Conservation (phyloP, 176 grass and related monocot species). For the barley (Hordeum vulgare) region DNA sequence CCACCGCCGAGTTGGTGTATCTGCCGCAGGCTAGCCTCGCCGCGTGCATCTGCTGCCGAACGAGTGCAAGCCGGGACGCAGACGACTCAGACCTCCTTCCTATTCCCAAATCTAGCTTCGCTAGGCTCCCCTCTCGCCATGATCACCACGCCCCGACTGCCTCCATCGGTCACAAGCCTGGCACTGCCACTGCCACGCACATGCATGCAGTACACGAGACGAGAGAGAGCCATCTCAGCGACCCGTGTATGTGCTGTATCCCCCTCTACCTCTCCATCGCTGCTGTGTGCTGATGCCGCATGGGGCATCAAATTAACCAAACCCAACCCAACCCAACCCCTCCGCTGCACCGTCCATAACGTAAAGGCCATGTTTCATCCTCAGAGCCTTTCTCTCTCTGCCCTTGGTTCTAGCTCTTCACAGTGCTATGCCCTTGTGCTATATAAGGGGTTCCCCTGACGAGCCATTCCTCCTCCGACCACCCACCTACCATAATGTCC, state of each 20-base stretch:
- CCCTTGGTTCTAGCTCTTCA: not conserved
- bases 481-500: not conserved
- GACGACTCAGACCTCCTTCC: not conserved
- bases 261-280: too few relatives aligned
- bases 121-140: not conserved
- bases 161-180: not conserved
- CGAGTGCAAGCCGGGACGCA: not conserved
- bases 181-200: not conserved
- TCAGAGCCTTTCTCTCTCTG: not conserved
- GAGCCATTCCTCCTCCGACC: not conserved
- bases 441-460: not conserved
- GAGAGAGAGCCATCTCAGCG: not conserved
- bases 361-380: not conserved
- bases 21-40: not conserved
- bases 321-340: not conserved
- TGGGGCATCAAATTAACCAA: not conserved
- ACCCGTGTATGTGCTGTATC: not conserved
- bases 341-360: not conserved
- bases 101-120: not conserved
- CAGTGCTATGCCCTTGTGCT: not conserved
- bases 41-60: not conserved
- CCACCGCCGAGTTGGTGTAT: constrained; percentile 3
- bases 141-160: not conserved
- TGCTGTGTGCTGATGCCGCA: not conserved
- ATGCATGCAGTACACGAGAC: not conserved